Evolutionary conservation across 2,329 filamentous ascomycete species (phyloP).

Genomic region (Alternaria brassicicola): DNA sequence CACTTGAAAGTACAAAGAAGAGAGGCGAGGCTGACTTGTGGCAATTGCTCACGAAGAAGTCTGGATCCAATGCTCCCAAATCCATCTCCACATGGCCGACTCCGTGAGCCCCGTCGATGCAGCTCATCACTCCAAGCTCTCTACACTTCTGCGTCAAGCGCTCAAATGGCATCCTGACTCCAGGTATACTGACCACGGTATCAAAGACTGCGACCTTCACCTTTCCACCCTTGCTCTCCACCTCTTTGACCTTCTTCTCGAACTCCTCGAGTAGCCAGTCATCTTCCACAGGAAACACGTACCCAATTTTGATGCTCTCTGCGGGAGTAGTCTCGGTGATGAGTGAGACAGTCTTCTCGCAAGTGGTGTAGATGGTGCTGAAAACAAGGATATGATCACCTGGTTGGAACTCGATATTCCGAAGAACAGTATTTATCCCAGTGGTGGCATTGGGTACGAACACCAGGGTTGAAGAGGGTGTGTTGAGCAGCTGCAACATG

Average conservation of each 20-base stretch:
- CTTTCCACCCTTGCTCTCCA: constrained; percentile 63
- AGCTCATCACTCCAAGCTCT: constrained; percentile 70
- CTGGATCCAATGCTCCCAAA: constrained; percentile 69
- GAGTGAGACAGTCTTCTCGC: constrained; percentile 74
- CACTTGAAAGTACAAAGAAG: not conserved
- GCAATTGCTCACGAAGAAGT: constrained; percentile 86
- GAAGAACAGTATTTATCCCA: constrained; percentile 78
- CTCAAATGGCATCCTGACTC: constrained; percentile 80
- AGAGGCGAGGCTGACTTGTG: constrained; percentile 32
- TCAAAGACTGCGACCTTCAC: constrained; percentile 78
- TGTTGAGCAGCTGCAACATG: constrained; percentile 63
- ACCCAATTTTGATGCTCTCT: constrained; percentile 60
- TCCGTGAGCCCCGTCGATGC: constrained; percentile 85
- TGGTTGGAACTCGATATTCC: constrained; percentile 69
- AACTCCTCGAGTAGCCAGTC: constrained; percentile 69
- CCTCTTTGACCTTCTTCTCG: constrained; percentile 60
- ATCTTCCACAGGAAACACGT: constrained; percentile 74
- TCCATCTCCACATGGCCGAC: constrained; percentile 79
- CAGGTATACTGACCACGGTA: constrained; percentile 78
- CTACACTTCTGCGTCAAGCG: constrained; percentile 67
- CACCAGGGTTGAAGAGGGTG: constrained; percentile 69
- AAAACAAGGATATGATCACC: constrained; percentile 83
- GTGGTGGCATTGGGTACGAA: constrained; percentile 83
- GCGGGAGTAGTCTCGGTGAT: constrained; percentile 70
- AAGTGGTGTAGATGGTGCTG: constrained; percentile 77